A percentile compares a stretch with the other conserved stretches of the same genome.
Conservation (phyloP, 768 basidiomycete species). For the Zangia roseola region DNA sequence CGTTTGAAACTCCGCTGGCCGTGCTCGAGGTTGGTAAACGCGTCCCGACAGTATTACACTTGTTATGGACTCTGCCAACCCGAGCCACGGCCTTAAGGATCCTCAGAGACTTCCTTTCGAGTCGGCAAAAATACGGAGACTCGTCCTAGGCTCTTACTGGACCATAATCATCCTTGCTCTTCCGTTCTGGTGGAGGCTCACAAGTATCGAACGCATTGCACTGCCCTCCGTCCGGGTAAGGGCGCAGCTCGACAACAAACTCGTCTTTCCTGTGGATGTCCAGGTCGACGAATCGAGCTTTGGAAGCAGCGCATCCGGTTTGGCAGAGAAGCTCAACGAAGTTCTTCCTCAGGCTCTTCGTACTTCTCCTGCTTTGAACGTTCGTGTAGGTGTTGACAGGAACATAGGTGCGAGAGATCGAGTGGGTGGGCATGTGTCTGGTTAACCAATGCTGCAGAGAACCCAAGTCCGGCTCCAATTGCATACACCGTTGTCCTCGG, state of each 20-base stretch:
- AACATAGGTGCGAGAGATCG: slow-evolving; percentile 35
- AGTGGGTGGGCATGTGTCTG: not conserved
- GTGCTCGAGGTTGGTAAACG: slow-evolving; percentile 12
- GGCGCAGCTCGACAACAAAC: slow-evolving; percentile 45
- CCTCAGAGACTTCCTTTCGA: slow-evolving; percentile 56
- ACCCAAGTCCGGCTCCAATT: slow-evolving; percentile 6
- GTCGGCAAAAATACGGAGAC: slow-evolving; percentile 46
- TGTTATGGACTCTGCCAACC: slow-evolving; percentile 24
- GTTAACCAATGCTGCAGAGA: slow-evolving; percentile 15
- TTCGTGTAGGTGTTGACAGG: slow-evolving; percentile 30
- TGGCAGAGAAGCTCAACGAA: slow-evolving; percentile 31
- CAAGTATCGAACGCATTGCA: slow-evolving; percentile 81
- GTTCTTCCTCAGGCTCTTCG: slow-evolving; percentile 16
- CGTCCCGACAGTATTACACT: slow-evolving; percentile 8
- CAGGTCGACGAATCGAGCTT: slow-evolving; percentile 35
- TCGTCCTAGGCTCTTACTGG: slow-evolving; percentile 78
- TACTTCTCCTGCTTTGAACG: slow-evolving; percentile 36
- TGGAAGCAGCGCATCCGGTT: not conserved
- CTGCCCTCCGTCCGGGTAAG: slow-evolving; percentile 64
- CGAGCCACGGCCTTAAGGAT: slow-evolving; percentile 34
- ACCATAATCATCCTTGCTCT: slow-evolving; percentile 68
- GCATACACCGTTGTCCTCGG: slow-evolving; percentile 27
- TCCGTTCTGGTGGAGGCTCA: slow-evolving; percentile 93
- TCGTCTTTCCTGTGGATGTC: slow-evolving; percentile 44
- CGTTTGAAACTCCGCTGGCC: slow-evolving; percentile 34